Base-by-base conservation (phyloP, 306 rosid species). In the Trifolium fragiferum region DNA sequence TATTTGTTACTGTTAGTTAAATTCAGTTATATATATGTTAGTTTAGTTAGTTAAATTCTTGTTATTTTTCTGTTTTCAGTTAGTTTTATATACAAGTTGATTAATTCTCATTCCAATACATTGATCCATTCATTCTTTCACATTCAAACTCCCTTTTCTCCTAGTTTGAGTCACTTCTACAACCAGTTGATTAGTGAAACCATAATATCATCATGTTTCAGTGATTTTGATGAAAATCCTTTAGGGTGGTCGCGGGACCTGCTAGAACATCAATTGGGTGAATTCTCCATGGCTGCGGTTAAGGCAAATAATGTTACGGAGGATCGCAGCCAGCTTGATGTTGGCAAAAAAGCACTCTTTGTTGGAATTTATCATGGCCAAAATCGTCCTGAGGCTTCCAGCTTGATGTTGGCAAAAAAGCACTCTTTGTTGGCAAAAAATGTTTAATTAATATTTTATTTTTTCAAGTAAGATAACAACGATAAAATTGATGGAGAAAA, bases 281-380 rank as follows among this genome's bases (percentile, higher is more conserved):
- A 63, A 6, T 37, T 63, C 68, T 63, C 49, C n/a, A 62, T 62
- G 68, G 68, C 68, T 62, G 68, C 47, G 4, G 68, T 62, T 11
- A 16, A 6, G 6, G 50, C 32, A 5, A 64, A 64, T 18, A 5
- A 0, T 1, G 1, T 9, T 10, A 38, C 38, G 69, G 69, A 64
- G 49, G 50, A 10, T 38, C 7, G 1, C 50, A 4, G 50, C 50
- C 32, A 64, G 32, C 1, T 64, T 38, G 69, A 64, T 1, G 14
- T 19, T 38, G 50, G 69, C 10, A 0, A 2, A 0, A 10, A 10
- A 0, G 25, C 32, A 19, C 1, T 64, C 9, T 64, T 66, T 43
- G 27, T 40, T 40, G 70, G 70, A 14, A 9, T 40, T 19, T 38
- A 65, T 10, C 51, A 65, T 65, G 70, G 70, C 18, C n/a, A 38